Percentiles rank a stretch among this genome's conserved stretches.
Conservation (phyloP, 108 stramenopile genomes). For the Cyclotella atomus region DNA sequence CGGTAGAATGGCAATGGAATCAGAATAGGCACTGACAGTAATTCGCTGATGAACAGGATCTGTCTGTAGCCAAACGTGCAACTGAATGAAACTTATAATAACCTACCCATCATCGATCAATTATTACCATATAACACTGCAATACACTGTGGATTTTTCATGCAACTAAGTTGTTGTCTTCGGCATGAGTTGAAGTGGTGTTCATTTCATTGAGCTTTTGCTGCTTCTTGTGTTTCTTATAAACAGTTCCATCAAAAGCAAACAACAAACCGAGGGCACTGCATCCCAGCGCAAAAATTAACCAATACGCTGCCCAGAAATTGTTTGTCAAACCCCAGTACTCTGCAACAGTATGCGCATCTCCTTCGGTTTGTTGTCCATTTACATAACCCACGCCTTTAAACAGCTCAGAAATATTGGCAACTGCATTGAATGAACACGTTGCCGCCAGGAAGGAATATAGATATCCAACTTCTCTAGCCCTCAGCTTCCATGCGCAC, state of each 20-base stretch:
- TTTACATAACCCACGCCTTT: constrained; percentile 22
- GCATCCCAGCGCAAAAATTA: constrained; percentile 40
- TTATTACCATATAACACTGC: no score
- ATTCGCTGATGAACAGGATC: no score
- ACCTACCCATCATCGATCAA: no score
- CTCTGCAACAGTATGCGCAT: constrained; percentile 54
- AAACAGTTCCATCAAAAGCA: constrained; percentile 30
- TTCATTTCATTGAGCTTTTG: not conserved
- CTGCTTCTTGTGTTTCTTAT: constrained; percentile 2
- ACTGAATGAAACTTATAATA: no score
- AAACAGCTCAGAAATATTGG: constrained; percentile 49
- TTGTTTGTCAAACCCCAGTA: constrained; percentile 33
- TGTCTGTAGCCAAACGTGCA: no score
- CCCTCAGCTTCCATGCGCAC: constrained; percentile 38
- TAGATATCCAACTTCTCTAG: constrained; percentile 29
- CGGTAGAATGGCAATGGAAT: no score
- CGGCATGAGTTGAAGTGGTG: no score
- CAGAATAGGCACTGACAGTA: no score
- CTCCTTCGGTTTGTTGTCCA: constrained; percentile 28
- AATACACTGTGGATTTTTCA: no score
- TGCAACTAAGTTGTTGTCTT: no score
- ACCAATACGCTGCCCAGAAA: constrained; percentile 53
- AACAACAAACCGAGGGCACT: constrained; percentile 47
- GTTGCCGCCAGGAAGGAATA: constrained; percentile 52
- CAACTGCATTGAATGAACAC: constrained; percentile 55